Percentiles rank a stretch among this genome's conserved stretches.
phyloP scores from a whole-genome alignment of 345 rosid genomes.

The Moricandia arvensis region DNA sequence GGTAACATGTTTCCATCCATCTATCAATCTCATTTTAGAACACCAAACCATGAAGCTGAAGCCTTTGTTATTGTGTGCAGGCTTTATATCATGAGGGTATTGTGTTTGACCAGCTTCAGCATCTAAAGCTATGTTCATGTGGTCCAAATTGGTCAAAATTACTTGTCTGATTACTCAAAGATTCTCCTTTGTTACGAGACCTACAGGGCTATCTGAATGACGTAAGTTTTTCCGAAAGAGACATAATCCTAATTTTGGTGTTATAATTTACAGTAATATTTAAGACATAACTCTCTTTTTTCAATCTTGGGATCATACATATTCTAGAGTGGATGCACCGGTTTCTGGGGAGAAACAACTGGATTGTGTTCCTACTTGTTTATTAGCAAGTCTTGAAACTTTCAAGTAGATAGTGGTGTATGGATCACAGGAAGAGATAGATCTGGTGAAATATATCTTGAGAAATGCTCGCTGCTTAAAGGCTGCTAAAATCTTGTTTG shows the following conservation, averaged over 20 bases:
- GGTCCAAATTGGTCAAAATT: neutral
- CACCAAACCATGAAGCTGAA: neutral
- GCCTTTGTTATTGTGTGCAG: neutral
- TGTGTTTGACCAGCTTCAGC: neutral
- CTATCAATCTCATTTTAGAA: neutral
- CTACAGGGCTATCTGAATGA: neutral
- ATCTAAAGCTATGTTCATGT: constrained; percentile 1
- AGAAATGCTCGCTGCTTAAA: neutral
- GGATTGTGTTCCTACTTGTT: neutral
- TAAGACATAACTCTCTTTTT: neutral
- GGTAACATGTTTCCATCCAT: neutral
- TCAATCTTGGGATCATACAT: neutral
- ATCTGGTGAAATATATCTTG: neutral
- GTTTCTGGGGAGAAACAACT: neutral
- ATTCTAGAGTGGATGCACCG: neutral
- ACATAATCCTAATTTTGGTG: neutral
- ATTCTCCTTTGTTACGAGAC: constrained; percentile 2
- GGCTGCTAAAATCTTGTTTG: neutral
- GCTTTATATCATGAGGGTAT: neutral
- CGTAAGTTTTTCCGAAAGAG: constrained; percentile 1
- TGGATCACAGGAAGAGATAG: neutral
- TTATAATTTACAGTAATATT: neutral
- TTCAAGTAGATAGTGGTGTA: constrained; percentile 1
- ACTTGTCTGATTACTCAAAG: constrained; percentile 2
- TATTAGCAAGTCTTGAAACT: constrained; percentile 5